Conservation (phyloP, 768 basidiomycete species). For the Dictyophora rubrovolvata region DNA sequence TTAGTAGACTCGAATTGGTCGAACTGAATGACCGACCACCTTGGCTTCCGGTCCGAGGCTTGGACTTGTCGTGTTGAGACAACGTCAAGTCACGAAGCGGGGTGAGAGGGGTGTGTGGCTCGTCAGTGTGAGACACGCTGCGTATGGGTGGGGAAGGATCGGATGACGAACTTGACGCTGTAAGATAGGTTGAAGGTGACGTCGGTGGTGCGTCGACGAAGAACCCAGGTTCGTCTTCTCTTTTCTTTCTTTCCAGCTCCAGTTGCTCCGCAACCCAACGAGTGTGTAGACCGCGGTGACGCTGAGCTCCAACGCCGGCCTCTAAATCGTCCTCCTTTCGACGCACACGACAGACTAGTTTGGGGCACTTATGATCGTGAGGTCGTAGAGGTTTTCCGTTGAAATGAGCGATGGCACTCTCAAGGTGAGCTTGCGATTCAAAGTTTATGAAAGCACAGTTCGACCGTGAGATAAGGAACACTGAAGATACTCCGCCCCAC, state of each 20-base stretch:
- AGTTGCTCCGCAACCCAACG: slow-evolving; percentile 67
- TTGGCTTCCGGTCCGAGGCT: slow-evolving; percentile 41
- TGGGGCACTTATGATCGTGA: slow-evolving; percentile 59
- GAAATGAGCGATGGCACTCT: slow-evolving; percentile 58
- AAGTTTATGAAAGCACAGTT: slow-evolving; percentile 94
- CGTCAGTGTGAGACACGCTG: slow-evolving; percentile 6
- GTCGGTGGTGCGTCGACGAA: slow-evolving; percentile 12
- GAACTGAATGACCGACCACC: slow-evolving; percentile 53
- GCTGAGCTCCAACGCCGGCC: slow-evolving; percentile 86
- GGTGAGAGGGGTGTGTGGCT: slow-evolving; percentile 10
- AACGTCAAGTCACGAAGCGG: not conserved
- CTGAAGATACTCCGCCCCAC: slow-evolving; percentile 58
- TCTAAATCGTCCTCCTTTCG: slow-evolving; percentile 74
- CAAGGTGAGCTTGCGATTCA: slow-evolving; percentile 48
- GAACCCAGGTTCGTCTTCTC: not conserved
- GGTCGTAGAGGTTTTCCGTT: slow-evolving; percentile 64
- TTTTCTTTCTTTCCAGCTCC: slow-evolving; percentile 21
- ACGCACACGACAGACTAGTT: slow-evolving; percentile 75
- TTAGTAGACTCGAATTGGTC: slow-evolving; percentile 73
- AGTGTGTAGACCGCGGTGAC: slow-evolving; percentile 75
- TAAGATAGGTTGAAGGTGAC: slow-evolving; percentile 12
- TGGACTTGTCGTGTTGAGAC: slow-evolving; percentile 9
- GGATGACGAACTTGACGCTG: slow-evolving; percentile 8
- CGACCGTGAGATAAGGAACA: slow-evolving; percentile 92
- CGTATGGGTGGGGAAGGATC: slow-evolving; percentile 13